Percentiles rank a stretch among this genome's conserved stretches.
phyloP scores from a whole-genome alignment of 208 protist species.

The Herpetomonas muscarum region DNA sequence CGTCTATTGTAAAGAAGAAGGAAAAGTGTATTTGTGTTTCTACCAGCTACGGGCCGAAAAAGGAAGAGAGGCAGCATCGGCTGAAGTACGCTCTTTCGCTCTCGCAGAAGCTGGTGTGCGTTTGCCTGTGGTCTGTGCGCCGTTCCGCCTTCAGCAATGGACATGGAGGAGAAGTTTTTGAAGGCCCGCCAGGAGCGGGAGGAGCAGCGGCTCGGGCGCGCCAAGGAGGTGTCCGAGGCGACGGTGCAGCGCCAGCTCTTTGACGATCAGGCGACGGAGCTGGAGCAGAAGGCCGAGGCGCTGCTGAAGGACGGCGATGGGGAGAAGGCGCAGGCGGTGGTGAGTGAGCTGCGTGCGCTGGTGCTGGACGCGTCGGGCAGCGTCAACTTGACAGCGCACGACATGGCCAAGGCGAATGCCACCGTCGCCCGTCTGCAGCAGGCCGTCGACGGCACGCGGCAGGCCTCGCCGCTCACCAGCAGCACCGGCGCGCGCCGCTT shows the following conservation, averaged over 20 bases:
- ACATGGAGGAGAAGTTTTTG: constrained; percentile 67
- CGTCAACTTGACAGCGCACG: constrained; percentile 58
- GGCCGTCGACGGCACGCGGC: constrained; percentile 30
- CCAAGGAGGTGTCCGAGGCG: constrained; percentile 25
- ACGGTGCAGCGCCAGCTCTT: constrained; percentile 52
- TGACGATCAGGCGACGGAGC: constrained; percentile 37
- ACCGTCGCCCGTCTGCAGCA: constrained; percentile 62
- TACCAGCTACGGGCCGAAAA: too few species aligned
- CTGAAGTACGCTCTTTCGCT: too few species aligned
- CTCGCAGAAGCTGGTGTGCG: too few species aligned
- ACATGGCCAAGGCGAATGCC: constrained; percentile 71
- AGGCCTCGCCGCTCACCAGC: too few species aligned
- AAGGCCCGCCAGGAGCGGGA: constrained; percentile 65
- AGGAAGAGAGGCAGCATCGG: too few species aligned
- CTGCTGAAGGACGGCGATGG: constrained; percentile 18
- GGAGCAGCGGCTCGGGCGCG: constrained; percentile 37
- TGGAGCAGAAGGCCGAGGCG: constrained; percentile 30
- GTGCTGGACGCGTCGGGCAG: constrained; percentile 60
- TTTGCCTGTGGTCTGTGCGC: too few species aligned
- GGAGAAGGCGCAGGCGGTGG: constrained; percentile 33
- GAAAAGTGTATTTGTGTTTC: too few species aligned
- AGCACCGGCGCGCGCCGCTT: constrained; percentile 40
- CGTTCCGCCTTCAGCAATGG: not conserved
- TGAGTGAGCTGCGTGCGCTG: constrained; percentile 39
- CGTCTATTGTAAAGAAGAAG: too few species aligned